phyloP scores from a whole-genome alignment of 768 basidiomycete genomes.

The Russula abietina region DNA sequence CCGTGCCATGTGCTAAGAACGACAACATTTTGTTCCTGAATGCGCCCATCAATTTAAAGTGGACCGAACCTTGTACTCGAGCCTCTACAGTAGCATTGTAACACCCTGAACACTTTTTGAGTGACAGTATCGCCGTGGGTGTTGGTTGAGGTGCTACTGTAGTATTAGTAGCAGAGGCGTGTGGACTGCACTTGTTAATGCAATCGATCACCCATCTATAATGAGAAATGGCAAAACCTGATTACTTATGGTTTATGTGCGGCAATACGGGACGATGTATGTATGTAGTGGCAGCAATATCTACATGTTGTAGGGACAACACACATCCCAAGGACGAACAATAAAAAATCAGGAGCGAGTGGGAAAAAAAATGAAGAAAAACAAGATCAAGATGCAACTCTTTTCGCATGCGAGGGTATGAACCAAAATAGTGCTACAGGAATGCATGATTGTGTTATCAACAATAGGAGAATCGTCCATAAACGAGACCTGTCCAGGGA shows the following conservation, averaged over 20 bases:
- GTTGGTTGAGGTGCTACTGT: not conserved
- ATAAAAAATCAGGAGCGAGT: conserved; percentile 1
- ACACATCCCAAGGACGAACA: not conserved
- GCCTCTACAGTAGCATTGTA: no score
- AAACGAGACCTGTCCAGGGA: not conserved
- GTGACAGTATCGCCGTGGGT: not conserved
- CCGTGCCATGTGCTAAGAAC: no score
- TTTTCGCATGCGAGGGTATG: conserved; percentile 20
- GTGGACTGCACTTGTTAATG: not conserved
- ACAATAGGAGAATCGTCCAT: conserved; percentile 16
- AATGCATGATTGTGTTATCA: conserved; percentile 24
- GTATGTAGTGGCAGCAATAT: not conserved
- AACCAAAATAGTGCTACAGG: conserved; percentile 25
- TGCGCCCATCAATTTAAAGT: no score
- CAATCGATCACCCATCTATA: not conserved
- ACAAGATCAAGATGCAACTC: conserved; percentile 13
- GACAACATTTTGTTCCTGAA: no score
- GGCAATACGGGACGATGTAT: not conserved
- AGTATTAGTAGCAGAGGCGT: not conserved
- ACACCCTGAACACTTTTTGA: not conserved
- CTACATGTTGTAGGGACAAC: not conserved
- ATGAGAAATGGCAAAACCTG: not conserved
- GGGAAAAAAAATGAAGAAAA: not conserved
- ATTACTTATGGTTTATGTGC: not conserved
- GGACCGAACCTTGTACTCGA: no score